Percentiles rank a stretch among this genome's conserved stretches.
These are phyloP conservation scores for Aspergillus oerlinghausenensis DNA, from an alignment of 2,329 filamentous ascomycete genomes.

Conservation along the genomic window DNA sequence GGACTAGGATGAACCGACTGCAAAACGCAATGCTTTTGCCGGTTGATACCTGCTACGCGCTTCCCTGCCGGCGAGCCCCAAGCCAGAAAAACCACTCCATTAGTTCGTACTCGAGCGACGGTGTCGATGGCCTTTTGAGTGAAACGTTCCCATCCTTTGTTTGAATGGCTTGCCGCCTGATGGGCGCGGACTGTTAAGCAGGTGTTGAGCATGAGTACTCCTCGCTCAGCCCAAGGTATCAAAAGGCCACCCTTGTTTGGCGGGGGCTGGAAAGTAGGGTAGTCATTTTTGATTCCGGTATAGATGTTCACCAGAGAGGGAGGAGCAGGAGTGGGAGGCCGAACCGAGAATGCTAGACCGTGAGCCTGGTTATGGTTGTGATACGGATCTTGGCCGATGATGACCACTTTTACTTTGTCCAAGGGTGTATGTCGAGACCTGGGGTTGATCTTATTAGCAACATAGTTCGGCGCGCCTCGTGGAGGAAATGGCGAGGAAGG, in stretches of 20 bases:
- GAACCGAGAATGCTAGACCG: conserved; percentile 91
- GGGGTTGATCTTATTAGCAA: conserved; percentile 15
- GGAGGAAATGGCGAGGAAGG: neutral
- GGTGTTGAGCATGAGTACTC: conserved; percentile 90
- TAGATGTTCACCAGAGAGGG: conserved; percentile 94
- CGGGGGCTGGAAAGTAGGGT: conserved; percentile 71
- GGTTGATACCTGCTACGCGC: conserved; percentile 69
- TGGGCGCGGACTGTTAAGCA: conserved; percentile 90
- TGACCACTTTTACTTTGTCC: conserved; percentile 81
- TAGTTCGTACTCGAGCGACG: conserved; percentile 69
- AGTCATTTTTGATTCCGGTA: conserved; percentile 79
- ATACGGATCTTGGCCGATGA: conserved; percentile 95
- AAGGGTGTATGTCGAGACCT: conserved; percentile 95
- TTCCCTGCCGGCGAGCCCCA: conserved; percentile 86
- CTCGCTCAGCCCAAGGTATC: conserved; percentile 89
- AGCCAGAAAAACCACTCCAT: conserved; percentile 88
- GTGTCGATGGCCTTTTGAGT: conserved; percentile 89
- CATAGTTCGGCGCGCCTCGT: neutral
- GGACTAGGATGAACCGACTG: conserved; percentile 89
- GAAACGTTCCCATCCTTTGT: conserved; percentile 87
- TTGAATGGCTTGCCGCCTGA: conserved; percentile 78
- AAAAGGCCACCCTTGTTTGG: conserved; percentile 76
- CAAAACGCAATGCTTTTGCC: conserved; percentile 71
- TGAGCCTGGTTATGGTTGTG: conserved; percentile 95
- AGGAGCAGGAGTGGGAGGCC: conserved; percentile 79